Percentiles rank a stretch among this genome's conserved stretches.
Conservation (phyloP, 1,139 yeast species). For the Diutina catenulata region DNA sequence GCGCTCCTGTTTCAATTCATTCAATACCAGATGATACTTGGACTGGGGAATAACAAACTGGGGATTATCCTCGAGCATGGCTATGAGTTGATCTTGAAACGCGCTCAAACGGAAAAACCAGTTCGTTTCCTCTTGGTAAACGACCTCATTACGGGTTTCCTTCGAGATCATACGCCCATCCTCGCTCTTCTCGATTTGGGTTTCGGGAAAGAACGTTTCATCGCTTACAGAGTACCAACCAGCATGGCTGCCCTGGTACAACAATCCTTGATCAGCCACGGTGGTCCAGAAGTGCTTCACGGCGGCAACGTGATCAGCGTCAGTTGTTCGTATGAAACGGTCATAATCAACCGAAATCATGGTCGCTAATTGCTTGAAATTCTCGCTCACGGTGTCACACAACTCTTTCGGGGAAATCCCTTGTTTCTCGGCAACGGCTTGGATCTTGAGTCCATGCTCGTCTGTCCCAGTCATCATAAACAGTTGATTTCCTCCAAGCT, state of each 20-base stretch:
- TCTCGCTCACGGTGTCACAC: constrained; percentile 58
- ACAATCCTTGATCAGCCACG: constrained; percentile 47
- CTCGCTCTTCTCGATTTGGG: constrained; percentile 44
- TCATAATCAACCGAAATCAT: constrained; percentile 48
- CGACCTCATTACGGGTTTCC: constrained; percentile 70
- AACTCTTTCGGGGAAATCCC: constrained; percentile 47
- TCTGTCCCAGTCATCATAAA: constrained; percentile 87
- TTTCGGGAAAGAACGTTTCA: constrained; percentile 85
- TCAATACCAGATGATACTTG: constrained; percentile 43
- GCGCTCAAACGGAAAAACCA: constrained; percentile 70
- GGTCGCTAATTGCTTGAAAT: constrained; percentile 53
- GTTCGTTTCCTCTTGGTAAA: constrained; percentile 68
- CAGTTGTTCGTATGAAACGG: constrained; percentile 86
- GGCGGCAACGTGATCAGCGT: constrained; percentile 56
- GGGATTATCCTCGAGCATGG: constrained; percentile 34
- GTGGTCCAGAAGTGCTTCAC: constrained; percentile 61
- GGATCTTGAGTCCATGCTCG: constrained; percentile 92
- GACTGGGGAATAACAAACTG: constrained; percentile 53
- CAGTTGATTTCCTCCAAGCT: constrained; percentile 26
- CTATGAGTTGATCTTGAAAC: constrained; percentile 44
- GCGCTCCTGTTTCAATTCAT: constrained; percentile 37
- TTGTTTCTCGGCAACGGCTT: constrained; percentile 49
- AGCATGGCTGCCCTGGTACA: constrained; percentile 70
- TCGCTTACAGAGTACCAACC: constrained; percentile 97
- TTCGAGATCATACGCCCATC: constrained; percentile 33